A percentile compares a stretch with the other conserved stretches of the same genome.
Conservation (phyloP, 352 stramenopile species). For the Elongisporangium prolatum region DNA sequence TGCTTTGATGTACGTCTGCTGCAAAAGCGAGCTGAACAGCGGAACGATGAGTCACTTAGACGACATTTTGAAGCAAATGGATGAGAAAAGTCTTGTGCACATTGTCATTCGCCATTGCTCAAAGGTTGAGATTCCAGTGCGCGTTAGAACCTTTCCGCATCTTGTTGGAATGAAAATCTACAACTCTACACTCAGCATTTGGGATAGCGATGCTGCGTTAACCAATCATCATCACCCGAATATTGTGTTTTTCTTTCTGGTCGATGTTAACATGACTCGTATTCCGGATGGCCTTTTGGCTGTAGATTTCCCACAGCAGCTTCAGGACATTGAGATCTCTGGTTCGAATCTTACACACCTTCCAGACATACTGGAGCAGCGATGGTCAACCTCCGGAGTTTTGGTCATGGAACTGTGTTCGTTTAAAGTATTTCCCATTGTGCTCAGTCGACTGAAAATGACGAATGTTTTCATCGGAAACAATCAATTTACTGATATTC, state of each 20-base stretch:
- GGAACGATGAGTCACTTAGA: slow-evolving; percentile 10
- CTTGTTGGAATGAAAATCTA: slow-evolving; percentile 31
- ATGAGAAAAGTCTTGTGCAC: slow-evolving; percentile 17
- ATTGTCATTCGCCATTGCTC: no score
- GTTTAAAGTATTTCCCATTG: no score
- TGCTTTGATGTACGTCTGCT: slow-evolving; percentile 21
- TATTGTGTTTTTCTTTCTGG: slow-evolving; percentile 22
- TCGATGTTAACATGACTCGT: slow-evolving; percentile 16
- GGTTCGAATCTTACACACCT: slow-evolving; percentile 25
- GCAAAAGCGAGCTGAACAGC: slow-evolving; percentile 5
- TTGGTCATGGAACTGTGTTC: no score
- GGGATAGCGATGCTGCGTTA: slow-evolving; percentile 18
- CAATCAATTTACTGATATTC: no score
- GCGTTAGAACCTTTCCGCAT: slow-evolving; percentile 15
- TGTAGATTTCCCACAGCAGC: slow-evolving; percentile 17
- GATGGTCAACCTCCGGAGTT: slow-evolving; percentile 14
- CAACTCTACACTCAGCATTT: slow-evolving; percentile 29
- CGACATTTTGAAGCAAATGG: slow-evolving; percentile 13
- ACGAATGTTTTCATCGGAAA: no score
- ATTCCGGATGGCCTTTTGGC: slow-evolving; percentile 31
- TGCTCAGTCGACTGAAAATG: no score
- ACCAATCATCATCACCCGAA: slow-evolving; percentile 19
- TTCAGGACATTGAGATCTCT: slow-evolving; percentile 27
- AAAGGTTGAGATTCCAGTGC: slow-evolving; percentile 20
- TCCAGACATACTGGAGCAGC: slow-evolving; percentile 23